Conservation (phyloP, 2,329 filamentous ascomycete genomes). For the Endoconidiophora polonica region DNA sequence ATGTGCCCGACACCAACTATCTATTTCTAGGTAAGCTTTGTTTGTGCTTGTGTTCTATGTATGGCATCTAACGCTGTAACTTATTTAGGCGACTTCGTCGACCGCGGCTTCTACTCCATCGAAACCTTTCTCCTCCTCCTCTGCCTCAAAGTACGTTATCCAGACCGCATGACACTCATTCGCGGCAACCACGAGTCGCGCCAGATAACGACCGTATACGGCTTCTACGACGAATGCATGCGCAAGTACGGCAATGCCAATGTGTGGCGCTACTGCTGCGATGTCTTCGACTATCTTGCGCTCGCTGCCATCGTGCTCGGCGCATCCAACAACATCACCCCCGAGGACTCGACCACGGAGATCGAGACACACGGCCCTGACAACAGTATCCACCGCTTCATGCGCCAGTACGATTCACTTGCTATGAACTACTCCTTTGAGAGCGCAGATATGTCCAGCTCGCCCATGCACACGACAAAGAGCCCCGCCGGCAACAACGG, state of each 20-base stretch:
- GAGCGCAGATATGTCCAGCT: neutral
- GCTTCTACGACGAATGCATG: constrained; percentile 94
- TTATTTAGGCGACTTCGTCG: constrained; percentile 71
- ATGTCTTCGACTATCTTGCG: constrained; percentile 93
- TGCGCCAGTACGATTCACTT: neutral
- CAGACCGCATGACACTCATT: constrained; percentile 91
- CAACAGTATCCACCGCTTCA: constrained; percentile 33
- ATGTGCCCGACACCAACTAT: constrained; percentile 91
- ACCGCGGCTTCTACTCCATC: constrained; percentile 93
- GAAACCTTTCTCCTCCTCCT: constrained; percentile 92
- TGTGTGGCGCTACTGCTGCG: constrained; percentile 93
- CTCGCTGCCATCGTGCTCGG: constrained; percentile 83
- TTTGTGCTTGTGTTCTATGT: too few species aligned
- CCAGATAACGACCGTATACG: constrained; percentile 94
- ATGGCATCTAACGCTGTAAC: neutral
- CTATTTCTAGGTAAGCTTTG: constrained; percentile 66
- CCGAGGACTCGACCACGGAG: constrained; percentile 58
- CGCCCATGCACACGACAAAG: constrained; percentile 13
- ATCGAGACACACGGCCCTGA: constrained; percentile 84
- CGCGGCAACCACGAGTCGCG: constrained; percentile 90
- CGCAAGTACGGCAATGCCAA: constrained; percentile 94
- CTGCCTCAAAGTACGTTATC: constrained; percentile 92
- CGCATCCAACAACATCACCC: constrained; percentile 49
- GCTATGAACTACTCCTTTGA: constrained; percentile 37
- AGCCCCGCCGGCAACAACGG: neutral